These are phyloP conservation scores for Gossypium arboreum DNA, from an alignment of 345 rosid genomes.

Conservation along the genomic window DNA sequence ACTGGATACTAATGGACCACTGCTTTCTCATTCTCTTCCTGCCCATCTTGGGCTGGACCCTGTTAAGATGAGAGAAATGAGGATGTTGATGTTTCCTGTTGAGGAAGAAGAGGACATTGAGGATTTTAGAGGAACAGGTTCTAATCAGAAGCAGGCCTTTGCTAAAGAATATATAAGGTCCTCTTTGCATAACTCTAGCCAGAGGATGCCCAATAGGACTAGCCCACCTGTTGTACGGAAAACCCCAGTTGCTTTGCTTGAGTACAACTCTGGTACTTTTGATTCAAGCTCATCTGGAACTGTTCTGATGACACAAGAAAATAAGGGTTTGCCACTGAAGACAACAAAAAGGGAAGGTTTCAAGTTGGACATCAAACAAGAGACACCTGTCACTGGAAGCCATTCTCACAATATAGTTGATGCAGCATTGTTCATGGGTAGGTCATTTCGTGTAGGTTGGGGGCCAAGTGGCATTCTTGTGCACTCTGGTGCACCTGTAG, in stretches of 20 bases:
- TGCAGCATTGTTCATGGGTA: constrained; percentile 93
- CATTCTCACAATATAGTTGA: constrained; percentile 79
- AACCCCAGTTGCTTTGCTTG: constrained; percentile 74
- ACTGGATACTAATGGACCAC: constrained; percentile 40
- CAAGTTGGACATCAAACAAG: constrained; percentile 59
- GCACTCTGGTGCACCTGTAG: constrained; percentile 68
- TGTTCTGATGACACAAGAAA: constrained; percentile 75
- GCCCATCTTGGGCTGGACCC: constrained; percentile 94
- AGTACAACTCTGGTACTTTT: constrained; percentile 53
- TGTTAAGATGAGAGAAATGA: constrained; percentile 79
- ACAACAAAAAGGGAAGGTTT: constrained; percentile 57
- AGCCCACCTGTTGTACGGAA: constrained; percentile 50
- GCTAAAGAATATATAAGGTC: constrained; percentile 41
- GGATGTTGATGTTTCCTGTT: constrained; percentile 81
- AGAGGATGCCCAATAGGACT: constrained; percentile 45
- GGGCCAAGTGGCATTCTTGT: constrained; percentile 93
- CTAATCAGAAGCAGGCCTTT: constrained; percentile 37
- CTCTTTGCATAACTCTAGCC: constrained; percentile 39
- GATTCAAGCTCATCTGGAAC: constrained; percentile 49
- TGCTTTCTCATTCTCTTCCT: constrained; percentile 96
- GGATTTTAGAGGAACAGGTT: constrained; percentile 33
- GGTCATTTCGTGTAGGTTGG: constrained; percentile 98
- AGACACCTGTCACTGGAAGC: constrained; percentile 61
- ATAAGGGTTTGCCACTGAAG: constrained; percentile 54
- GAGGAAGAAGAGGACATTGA: constrained; percentile 56